phyloP scores from a whole-genome alignment of 1,284 basidiomycete genomes.

The Microbotryomycetes sp. region DNA sequence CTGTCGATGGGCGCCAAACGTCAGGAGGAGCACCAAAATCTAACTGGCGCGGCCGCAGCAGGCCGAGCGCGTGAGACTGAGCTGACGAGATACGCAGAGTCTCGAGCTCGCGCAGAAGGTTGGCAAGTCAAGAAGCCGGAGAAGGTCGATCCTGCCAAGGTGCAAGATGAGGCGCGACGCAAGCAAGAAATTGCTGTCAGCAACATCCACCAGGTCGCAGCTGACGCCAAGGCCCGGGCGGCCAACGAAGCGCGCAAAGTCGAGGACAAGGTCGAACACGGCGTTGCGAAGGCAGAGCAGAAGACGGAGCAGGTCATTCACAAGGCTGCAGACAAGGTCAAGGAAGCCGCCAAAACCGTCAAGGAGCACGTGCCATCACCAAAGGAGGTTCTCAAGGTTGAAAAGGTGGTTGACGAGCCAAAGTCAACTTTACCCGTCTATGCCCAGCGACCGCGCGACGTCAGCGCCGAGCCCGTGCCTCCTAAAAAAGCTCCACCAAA shows the following conservation, averaged over 20 bases:
- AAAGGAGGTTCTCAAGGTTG: not conserved
- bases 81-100: constrained; percentile 48
- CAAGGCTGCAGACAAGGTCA: constrained; percentile 30
- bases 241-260: constrained; percentile 9
- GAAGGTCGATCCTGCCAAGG: constrained; percentile 38
- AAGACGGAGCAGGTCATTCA: constrained; percentile 35
- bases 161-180: constrained; percentile 38
- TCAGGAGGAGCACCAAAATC: constrained; percentile 48
- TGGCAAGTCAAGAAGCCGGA: constrained; percentile 36
- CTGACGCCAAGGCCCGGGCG: constrained; percentile 20
- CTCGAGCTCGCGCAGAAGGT: constrained; percentile 39
- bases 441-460: constrained; percentile 32
- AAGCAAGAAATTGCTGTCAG: constrained; percentile 27
- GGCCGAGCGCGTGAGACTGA: constrained; percentile 32
- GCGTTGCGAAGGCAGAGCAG: constrained; percentile 15
- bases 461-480: constrained; percentile 34
- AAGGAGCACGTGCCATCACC: constrained; percentile 6
- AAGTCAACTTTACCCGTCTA: constrained; percentile 27
- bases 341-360: constrained; percentile 18
- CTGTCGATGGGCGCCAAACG: constrained; percentile 59
- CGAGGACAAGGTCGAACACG: constrained; percentile 12
- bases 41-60: constrained; percentile 37
- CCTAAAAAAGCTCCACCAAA: constrained; percentile 36
- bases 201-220: constrained; percentile 8
- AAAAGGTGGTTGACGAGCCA: constrained; percentile 10